phyloP scores from a whole-genome alignment of 106 monocot genomes.

The Phalaenopsis aphrodite region DNA sequence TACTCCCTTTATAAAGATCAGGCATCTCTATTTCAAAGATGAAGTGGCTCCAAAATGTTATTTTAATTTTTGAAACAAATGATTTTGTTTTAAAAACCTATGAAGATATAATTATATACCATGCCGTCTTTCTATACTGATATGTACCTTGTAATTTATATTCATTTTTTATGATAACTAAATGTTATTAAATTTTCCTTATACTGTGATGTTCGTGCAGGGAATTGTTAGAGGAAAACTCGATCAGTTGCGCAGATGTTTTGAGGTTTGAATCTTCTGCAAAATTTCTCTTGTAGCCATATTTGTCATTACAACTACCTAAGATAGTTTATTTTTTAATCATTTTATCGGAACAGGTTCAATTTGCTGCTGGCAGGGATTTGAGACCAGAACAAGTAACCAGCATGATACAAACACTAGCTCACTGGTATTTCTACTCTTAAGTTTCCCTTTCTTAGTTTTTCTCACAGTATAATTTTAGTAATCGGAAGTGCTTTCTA shows the following conservation, averaged over 20 bases:
- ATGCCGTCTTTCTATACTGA: neutral
- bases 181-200: neutral
- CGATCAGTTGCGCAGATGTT: slow-evolving; percentile 92
- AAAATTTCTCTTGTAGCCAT: neutral
- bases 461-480: neutral
- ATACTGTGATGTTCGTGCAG: slow-evolving; percentile 17
- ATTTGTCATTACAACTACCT: neutral
- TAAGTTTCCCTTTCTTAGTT: neutral
- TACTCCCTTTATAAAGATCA: neutral
- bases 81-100: neutral
- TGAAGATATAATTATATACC: neutral
- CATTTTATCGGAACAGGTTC: slow-evolving; percentile 52
- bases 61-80: neutral
- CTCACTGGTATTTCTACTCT: slow-evolving; percentile 50
- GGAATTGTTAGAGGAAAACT: slow-evolving; percentile 96
- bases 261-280: slow-evolving; percentile 57
- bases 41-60: neutral
- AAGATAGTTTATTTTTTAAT: slow-evolving; percentile 1
- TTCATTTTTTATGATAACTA: neutral
- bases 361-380: slow-evolving; percentile 97
- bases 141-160: slow-evolving; percentile 1
- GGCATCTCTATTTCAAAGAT: neutral
- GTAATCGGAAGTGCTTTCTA: neutral
- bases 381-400: slow-evolving; percentile 72
- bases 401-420: slow-evolving; percentile 69